Percentiles rank a stretch among this genome's conserved stretches.
Evolutionary conservation across 805 yeast species (phyloP).

Genomic region (Teunomyces funiuensis): DNA sequence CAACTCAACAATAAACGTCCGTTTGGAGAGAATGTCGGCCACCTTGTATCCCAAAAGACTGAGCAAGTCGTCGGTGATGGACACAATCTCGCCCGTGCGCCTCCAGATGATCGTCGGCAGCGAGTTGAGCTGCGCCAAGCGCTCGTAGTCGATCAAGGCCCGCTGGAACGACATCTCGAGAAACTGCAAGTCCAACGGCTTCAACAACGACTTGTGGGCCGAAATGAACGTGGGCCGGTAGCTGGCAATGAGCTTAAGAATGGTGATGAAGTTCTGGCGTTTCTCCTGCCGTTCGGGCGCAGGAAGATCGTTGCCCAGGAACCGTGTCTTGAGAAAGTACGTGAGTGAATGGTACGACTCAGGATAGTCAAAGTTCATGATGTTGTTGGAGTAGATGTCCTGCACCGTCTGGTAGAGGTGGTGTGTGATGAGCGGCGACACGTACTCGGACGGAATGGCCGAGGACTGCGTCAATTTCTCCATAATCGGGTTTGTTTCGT

Average conservation of each 20-base stretch:
- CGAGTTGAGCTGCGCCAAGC: constrained; percentile 52
- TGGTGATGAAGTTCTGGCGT: constrained; percentile 34
- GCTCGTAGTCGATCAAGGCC: constrained; percentile 45
- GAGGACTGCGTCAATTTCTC: constrained; percentile 7
- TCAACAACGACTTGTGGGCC: constrained; percentile 64
- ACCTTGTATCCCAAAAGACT: constrained; percentile 64
- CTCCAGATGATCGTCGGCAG: constrained; percentile 86
- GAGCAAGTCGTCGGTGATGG: constrained; percentile 72
- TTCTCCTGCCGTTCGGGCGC: constrained; percentile 29
- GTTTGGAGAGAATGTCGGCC: constrained; percentile 54
- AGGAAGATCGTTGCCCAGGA: constrained; percentile 49
- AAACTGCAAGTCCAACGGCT: constrained; percentile 66
- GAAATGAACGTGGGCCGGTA: constrained; percentile 77
- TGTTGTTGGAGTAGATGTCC: constrained; percentile 48
- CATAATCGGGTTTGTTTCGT: constrained; percentile 4
- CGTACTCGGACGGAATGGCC: constrained; percentile 37
- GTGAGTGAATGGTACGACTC: constrained; percentile 62
- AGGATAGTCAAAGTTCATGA: constrained; percentile 60
- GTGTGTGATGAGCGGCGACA: constrained; percentile 57
- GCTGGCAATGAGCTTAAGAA: constrained; percentile 59
- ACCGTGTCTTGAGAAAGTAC: constrained; percentile 51
- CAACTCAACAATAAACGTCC: constrained; percentile 71
- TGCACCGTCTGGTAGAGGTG: constrained; percentile 53
- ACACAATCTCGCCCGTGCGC: constrained; percentile 81
- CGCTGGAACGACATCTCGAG: constrained; percentile 47